Percentiles rank a stretch among this genome's conserved stretches.
These are phyloP conservation scores for Kwoniella bestiolae DNA, from an alignment of 768 basidiomycete genomes.

Conservation along the genomic window DNA sequence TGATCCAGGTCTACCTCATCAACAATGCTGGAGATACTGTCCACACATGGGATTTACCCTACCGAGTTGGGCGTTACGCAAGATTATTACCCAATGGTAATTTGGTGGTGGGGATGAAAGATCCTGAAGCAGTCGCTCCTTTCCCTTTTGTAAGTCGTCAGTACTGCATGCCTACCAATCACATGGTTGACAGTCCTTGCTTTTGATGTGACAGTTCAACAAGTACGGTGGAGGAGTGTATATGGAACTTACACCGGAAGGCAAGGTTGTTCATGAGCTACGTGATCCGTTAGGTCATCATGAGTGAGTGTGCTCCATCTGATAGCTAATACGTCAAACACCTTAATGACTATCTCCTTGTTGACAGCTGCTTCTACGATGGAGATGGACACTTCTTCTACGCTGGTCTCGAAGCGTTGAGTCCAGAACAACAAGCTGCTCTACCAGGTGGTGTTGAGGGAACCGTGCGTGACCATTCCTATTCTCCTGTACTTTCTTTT, in stretches of 20 bases:
- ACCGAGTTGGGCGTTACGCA: conserved; percentile 29
- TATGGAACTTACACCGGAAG: conserved; percentile 25
- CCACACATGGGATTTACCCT: conserved; percentile 25
- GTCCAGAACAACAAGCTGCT: conserved; percentile 16
- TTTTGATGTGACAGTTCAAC: conserved; percentile 21
- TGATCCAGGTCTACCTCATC: conserved; percentile 18
- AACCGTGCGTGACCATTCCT: conserved; percentile 17
- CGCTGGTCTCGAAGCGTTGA: conserved; percentile 25
- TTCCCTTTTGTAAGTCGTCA: conserved; percentile 24
- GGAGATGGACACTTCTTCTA: conserved; percentile 29
- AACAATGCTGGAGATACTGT: conserved; percentile 24
- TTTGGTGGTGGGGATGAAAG: conserved; percentile 29
- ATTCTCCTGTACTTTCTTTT: too few relatives aligned
- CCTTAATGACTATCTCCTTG: neutral
- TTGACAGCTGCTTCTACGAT: conserved; percentile 23
- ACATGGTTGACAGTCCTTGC: neutral
- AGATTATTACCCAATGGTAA: conserved; percentile 27
- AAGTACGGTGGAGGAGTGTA: conserved; percentile 32
- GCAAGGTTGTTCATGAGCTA: conserved; percentile 27
- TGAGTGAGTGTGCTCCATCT: conserved; percentile 28
- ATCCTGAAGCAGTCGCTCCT: conserved; percentile 27
- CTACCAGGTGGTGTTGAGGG: conserved; percentile 30
- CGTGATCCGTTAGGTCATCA: conserved; percentile 31
- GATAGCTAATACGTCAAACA: too few relatives aligned
- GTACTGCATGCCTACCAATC: neutral